Conservation (phyloP, 495 filamentous ascomycete species). For the Letharia columbiana region DNA sequence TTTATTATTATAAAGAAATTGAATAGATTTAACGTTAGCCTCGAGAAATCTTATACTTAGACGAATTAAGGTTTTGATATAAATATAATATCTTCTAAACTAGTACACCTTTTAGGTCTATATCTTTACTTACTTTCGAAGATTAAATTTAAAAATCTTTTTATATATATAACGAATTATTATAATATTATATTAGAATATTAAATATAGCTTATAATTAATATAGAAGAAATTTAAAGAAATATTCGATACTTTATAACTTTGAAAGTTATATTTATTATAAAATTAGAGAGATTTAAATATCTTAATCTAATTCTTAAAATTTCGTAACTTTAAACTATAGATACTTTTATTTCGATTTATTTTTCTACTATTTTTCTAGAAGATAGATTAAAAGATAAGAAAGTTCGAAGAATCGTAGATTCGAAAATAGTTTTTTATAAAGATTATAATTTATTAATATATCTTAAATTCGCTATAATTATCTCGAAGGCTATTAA, state of each 20-base stretch:
- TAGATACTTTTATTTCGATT: too few relatives aligned
- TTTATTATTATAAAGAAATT: not conserved
- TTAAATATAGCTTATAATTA: not conserved
- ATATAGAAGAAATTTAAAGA: not conserved
- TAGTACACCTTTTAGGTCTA: not conserved
- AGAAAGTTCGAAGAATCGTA: too few relatives aligned
- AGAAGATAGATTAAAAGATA: too few relatives aligned
- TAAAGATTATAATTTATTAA: too few relatives aligned
- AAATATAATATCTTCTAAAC: not conserved
- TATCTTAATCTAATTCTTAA: not conserved
- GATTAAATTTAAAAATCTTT: not conserved
- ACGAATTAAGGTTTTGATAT: not conserved
- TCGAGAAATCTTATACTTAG: not conserved
- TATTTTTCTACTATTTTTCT: too few relatives aligned
- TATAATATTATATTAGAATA: not conserved
- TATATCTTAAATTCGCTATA: too few relatives aligned
- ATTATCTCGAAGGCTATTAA: too few relatives aligned
- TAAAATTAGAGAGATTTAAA: not conserved
- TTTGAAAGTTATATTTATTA: too few relatives aligned
- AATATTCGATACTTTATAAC: not conserved
- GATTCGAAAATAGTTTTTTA: too few relatives aligned
- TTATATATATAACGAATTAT: not conserved
- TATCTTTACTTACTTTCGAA: not conserved
- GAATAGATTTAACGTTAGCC: not conserved
- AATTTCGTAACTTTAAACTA: too few relatives aligned